These are phyloP conservation scores for Xylariaceae sp. DNA, from an alignment of 2,329 filamentous ascomycete genomes.

Conservation along the genomic window DNA sequence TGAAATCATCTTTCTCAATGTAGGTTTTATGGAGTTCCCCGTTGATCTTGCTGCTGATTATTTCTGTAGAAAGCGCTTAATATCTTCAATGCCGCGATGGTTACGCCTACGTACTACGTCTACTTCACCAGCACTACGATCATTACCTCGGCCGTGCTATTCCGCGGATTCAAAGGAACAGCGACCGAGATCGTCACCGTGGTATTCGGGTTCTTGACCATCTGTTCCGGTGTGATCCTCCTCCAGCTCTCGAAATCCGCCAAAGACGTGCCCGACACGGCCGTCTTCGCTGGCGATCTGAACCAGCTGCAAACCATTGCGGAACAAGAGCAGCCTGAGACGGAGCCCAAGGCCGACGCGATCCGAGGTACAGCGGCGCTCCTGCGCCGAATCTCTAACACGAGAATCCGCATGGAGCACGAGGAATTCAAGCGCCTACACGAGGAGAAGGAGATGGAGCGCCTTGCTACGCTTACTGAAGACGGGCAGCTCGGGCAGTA, in stretches of 20 bases:
- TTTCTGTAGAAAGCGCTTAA: slow-evolving; percentile 85
- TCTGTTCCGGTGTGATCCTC: slow-evolving; percentile 87
- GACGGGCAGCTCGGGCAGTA: slow-evolving; percentile 58
- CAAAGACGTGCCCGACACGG: slow-evolving; percentile 91
- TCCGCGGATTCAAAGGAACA: slow-evolving; percentile 89
- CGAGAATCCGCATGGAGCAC: slow-evolving; percentile 71
- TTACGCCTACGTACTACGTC: slow-evolving; percentile 98
- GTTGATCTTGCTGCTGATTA: slow-evolving; percentile 35
- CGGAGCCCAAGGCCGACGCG: slow-evolving; percentile 91
- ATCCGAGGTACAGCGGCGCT: slow-evolving; percentile 89
- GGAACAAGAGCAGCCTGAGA: slow-evolving; percentile 92
- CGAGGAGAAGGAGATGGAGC: slow-evolving; percentile 68
- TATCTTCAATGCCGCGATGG: slow-evolving; percentile 90
- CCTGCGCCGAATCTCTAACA: slow-evolving; percentile 71
- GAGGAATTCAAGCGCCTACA: slow-evolving; percentile 73
- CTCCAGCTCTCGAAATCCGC: slow-evolving; percentile 96
- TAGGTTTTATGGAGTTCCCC: slow-evolving; percentile 44
- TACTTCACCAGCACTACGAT: slow-evolving; percentile 97
- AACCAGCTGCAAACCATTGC: slow-evolving; percentile 94
- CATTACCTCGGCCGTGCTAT: slow-evolving; percentile 85
- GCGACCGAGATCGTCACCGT: slow-evolving; percentile 76
- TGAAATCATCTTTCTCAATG: slow-evolving; percentile 93
- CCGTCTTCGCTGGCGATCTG: slow-evolving; percentile 86
- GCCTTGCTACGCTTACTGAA: slow-evolving; percentile 70
- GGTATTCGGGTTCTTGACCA: slow-evolving; percentile 87